Evolutionary conservation across 768 basidiomycete species (phyloP).

Genomic region (Kwoniella shandongensis): DNA sequence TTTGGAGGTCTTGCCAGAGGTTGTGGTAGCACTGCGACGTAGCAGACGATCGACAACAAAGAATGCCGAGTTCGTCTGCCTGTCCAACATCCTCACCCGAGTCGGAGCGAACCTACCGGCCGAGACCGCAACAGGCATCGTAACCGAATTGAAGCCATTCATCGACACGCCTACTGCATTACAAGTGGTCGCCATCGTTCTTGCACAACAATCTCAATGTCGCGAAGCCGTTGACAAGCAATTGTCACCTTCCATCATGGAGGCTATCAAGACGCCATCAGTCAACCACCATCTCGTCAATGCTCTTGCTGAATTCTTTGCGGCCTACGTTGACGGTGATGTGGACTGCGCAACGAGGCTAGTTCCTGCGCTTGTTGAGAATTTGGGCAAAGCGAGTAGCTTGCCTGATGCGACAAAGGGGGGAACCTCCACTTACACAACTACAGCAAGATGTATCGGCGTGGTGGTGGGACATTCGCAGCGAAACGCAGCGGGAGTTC

Average conservation of each 20-base stretch:
- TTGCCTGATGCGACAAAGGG: slow-evolving; percentile 48
- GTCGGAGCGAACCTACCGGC: slow-evolving; percentile 56
- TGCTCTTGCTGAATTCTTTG: slow-evolving; percentile 77
- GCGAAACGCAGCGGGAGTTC: slow-evolving; percentile 73
- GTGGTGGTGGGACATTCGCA: slow-evolving; percentile 72
- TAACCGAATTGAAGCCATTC: slow-evolving; percentile 73
- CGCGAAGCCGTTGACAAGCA: slow-evolving; percentile 35
- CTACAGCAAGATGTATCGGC: slow-evolving; percentile 82
- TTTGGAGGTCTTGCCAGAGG: slow-evolving; percentile 73
- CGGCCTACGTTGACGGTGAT: slow-evolving; percentile 77
- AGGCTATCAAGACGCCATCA: slow-evolving; percentile 73
- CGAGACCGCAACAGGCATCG: slow-evolving; percentile 64
- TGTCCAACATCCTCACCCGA: slow-evolving; percentile 58
- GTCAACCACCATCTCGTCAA: slow-evolving; percentile 77
- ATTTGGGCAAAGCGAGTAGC: slow-evolving; percentile 60
- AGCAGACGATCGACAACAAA: slow-evolving; percentile 78
- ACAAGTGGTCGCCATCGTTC: slow-evolving; percentile 60
- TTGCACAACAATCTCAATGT: slow-evolving; percentile 41
- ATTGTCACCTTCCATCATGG: slow-evolving; percentile 50
- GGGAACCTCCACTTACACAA: slow-evolving; percentile 55
- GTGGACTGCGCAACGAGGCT: slow-evolving; percentile 76
- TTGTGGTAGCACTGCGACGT: slow-evolving; percentile 69
- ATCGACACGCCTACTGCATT: slow-evolving; percentile 63
- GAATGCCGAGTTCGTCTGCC: slow-evolving; percentile 72
- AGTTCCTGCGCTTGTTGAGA: slow-evolving; percentile 74